These are phyloP conservation scores for Trichoderma sp. DNA, from an alignment of 2,329 filamentous ascomycete genomes.

Conservation along the genomic window DNA sequence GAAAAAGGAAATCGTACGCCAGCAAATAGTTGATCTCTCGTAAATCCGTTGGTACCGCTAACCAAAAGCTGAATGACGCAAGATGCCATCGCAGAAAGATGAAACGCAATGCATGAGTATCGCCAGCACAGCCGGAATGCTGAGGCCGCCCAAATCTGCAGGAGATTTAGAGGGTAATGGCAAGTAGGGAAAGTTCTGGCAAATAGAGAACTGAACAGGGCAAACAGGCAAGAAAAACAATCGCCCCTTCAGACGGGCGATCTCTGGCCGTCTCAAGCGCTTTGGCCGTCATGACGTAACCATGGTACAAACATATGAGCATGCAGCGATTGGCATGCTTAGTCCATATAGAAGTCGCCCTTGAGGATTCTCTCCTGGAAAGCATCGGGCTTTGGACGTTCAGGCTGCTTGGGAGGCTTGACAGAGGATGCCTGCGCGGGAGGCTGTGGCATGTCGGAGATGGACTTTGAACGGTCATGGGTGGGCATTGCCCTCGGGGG, in stretches of 20 bases:
- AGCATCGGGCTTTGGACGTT: conserved; percentile 77
- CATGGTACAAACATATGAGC: not conserved
- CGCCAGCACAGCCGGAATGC: not conserved
- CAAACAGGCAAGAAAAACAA: not conserved
- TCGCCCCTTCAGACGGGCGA: not conserved
- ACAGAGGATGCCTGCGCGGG: conserved; percentile 53
- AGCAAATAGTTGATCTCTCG: not conserved
- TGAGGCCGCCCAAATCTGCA: not conserved
- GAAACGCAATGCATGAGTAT: conserved; percentile 14
- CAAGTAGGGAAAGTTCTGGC: not conserved
- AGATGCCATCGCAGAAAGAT: not conserved
- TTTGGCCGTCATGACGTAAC: not conserved
- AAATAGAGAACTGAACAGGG: not conserved
- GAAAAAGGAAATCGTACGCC: not conserved
- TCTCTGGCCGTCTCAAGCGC: not conserved
- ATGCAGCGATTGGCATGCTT: conserved; percentile 31
- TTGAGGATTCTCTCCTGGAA: conserved; percentile 97
- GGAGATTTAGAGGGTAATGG: not conserved
- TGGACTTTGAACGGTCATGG: conserved; percentile 71
- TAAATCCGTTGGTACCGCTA: conserved; percentile 1
- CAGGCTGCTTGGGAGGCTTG: conserved; percentile 46
- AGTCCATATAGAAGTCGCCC: conserved; percentile 98
- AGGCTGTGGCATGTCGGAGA: conserved; percentile 64
- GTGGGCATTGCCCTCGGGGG: conserved; percentile 42
- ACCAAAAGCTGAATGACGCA: conserved; percentile 5